Conservation (phyloP, 1,139 yeast genomes). For the Saccharomyces hybrid region DNA sequence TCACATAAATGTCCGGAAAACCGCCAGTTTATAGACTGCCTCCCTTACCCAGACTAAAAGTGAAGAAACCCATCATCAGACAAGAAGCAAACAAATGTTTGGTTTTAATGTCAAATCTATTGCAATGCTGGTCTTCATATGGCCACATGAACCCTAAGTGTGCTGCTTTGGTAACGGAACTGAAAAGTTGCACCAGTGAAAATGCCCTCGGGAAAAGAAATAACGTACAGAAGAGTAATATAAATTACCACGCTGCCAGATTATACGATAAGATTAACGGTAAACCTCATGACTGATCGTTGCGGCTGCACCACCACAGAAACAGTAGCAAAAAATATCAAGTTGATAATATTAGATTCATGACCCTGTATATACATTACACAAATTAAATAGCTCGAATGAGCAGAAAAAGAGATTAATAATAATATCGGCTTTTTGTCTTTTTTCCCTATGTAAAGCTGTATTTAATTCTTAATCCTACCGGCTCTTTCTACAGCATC, state of each 20-base stretch:
- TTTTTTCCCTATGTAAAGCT: background rate
- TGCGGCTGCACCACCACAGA: too few relatives aligned
- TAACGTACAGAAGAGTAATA: conserved; percentile 31
- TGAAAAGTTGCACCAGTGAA: conserved; percentile 40
- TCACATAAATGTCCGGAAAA: conserved; percentile 21
- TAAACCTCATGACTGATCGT: conserved; percentile 53
- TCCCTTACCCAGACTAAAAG: conserved; percentile 67
- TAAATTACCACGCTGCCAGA: conserved; percentile 79
- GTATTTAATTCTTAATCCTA: conserved; percentile 13
- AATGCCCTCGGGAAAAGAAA: conserved; percentile 23
- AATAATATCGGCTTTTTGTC: conserved; percentile 1
- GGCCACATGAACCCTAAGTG: conserved; percentile 75
- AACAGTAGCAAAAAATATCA: background rate
- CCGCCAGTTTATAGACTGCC: conserved; percentile 43
- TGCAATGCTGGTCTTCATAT: conserved; percentile 95
- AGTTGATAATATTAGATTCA: background rate
- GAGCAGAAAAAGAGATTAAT: background rate
- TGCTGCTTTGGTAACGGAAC: conserved; percentile 48
- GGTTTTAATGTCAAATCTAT: conserved; percentile 73
- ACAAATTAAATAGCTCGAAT: background rate
- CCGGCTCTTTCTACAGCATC: conserved; percentile 30
- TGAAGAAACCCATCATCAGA: conserved; percentile 53
- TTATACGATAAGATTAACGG: conserved; percentile 73
- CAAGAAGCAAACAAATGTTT: conserved; percentile 63
- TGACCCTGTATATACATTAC: background rate